Base-by-base conservation (phyloP, 306 rosid genomes). In the Begonia peltatifolia region DNA sequence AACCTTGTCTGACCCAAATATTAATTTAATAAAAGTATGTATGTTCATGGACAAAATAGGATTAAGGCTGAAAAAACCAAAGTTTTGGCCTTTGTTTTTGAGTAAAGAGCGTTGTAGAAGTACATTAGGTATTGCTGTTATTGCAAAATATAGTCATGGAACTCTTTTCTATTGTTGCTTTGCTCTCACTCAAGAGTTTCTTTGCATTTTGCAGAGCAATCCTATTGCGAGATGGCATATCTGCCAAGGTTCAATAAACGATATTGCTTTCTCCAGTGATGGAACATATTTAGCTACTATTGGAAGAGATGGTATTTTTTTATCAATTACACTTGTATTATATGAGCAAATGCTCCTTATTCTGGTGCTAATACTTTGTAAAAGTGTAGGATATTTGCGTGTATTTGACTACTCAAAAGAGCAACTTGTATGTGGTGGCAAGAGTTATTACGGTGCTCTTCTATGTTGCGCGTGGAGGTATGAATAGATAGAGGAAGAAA, bases 171-270 rank as follows among this genome's bases (percentile, higher is more conserved):
- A 30, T 30, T 5, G 38, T 30, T 9, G 0, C 38, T 30, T 30
- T 30, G 38, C 38, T 30, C 38, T 5, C 8, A 3, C 38, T 30
- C 38, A 30, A 30, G 38, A 30, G 38, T 30, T 30, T 7, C 38
- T 30, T 30, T 30, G 38, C 38, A 30, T 30, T 30, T 30, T 46
- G 73, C 94, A 92, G 99, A 83, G 99, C 67, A 86, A 86, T 69
- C 96, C 99, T 20, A 60, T 81, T 60, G 93, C 84, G 56, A 83
- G 99, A 75, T 92, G 99, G 99, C 99, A 92, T 74, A 79, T 86
- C 66, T 86, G 99, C 84, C 86, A 81, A 71, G 93, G 94, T 58
- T 66, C 96, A 52, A 71, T 86, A 52, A 92, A 92, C 63, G 77
- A 73, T 49, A 71, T 92, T 57, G 80, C 99, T 62, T 92, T 92